Evolutionary conservation across 495 filamentous ascomycete genomes (phyloP), one percentile per base, ranked within the genome.

Genomic region (Amniculicola lignicola): DNA sequence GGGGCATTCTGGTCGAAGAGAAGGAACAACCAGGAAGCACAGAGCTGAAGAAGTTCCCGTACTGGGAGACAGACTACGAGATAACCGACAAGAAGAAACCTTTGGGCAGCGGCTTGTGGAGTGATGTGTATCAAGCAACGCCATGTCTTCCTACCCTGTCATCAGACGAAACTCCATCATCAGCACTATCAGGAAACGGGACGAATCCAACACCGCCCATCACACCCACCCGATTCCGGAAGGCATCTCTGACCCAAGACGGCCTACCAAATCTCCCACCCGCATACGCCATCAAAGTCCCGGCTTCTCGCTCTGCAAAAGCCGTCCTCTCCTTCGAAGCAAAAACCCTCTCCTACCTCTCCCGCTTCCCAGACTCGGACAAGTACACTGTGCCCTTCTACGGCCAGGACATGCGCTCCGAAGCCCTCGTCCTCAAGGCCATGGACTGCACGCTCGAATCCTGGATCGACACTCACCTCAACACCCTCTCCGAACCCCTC

Each of bases 31-130:
- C 33, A 6, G 53, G 53, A 16, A 51, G 31, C 28, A 61, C 38
- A 3, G 51, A 46, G 16, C 15, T 54, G 21, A 22, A 11, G 15
- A 28, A 39, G 16, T 63, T 63, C 25, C 43, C 27, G 6, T 51
- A 44, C 45, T 24, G 40, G 19, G 9, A 39, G 7, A 27, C 43
- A 5, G 67, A 69, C 44, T 72, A 70, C 48, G 64, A 63, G 21
- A 41, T 70, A 18, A 47, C 61, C 11, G 50, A 35, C 15, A 67
- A 61, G 15, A 57, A 66, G 24, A 66, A 56, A 33, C 23, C 57
- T 0, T 41, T 79, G 29, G 82, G 82, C 25, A 74, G 68, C 39
- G 82, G 82, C 9, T 73, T 73, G 5, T 85, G 82, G 82, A 86
- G 82, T 62, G 75, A 74, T 12, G 82, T 86, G 10, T 82, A 80